Conservation (phyloP, 2,329 filamentous ascomycete genomes). For the Pseudogymnoascus sp. region DNA sequence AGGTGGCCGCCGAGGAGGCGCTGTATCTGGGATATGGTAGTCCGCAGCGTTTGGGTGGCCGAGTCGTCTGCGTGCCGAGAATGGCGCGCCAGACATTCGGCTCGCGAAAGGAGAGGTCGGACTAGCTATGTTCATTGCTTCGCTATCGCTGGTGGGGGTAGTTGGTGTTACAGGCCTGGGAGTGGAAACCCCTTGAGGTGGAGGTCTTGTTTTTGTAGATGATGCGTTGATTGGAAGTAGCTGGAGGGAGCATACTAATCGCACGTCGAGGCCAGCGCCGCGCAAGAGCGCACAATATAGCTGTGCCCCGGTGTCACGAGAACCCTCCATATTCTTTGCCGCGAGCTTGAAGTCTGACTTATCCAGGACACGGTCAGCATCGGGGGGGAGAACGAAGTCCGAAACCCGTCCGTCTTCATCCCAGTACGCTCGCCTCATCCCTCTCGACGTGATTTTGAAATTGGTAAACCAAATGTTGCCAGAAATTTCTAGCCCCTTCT, state of each 20-base stretch:
- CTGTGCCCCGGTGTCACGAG: slow-evolving; percentile 82
- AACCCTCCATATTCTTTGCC: slow-evolving; percentile 64
- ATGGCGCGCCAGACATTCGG: slow-evolving; percentile 12
- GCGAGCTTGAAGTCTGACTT: slow-evolving; percentile 62
- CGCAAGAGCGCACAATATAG: slow-evolving; percentile 83
- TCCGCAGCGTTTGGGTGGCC: slow-evolving; percentile 37
- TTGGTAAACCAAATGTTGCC: slow-evolving; percentile 57
- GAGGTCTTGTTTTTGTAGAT: slow-evolving; percentile 26
- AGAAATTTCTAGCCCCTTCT: slow-evolving; percentile 66
- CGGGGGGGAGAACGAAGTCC: slow-evolving; percentile 38
- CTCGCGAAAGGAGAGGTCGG: slow-evolving; percentile 13
- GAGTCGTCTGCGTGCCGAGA: slow-evolving; percentile 23
- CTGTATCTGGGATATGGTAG: slow-evolving; percentile 39
- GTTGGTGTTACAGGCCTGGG: slow-evolving; percentile 20
- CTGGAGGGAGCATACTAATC: slow-evolving; percentile 86
- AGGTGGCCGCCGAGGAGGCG: slow-evolving; percentile 29
- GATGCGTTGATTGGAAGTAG: slow-evolving; percentile 54
- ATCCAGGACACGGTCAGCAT: slow-evolving; percentile 60
- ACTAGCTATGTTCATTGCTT: slow-evolving; percentile 12
- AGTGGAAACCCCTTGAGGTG: slow-evolving; percentile 31
- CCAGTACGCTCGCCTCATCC: slow-evolving; percentile 66
- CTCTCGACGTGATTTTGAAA: slow-evolving; percentile 64
- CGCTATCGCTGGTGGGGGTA: slow-evolving; percentile 26
- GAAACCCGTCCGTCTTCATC: slow-evolving; percentile 42
- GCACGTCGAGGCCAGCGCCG: slow-evolving; percentile 68